phyloP scores from a whole-genome alignment of 345 rosid genomes.

The Kandelia obovata region DNA sequence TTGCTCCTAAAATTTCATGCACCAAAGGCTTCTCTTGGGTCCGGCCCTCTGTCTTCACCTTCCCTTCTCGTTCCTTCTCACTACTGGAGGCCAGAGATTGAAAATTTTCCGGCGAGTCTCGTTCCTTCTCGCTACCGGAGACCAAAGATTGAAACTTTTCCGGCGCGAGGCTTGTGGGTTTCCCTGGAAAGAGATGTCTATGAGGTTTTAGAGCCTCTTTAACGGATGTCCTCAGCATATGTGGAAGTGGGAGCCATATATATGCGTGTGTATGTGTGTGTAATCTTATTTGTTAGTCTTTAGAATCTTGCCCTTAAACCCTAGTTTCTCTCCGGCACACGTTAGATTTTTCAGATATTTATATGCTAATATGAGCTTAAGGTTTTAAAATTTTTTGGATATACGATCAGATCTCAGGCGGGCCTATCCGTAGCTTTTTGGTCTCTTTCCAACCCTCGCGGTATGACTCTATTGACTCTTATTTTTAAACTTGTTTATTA shows the following conservation, averaged over 20 bases:
- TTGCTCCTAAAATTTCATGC: neutral
- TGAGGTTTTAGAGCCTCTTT: constrained; percentile 6
- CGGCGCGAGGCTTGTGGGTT: neutral
- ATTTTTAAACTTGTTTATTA: no score
- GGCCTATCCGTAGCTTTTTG: neutral
- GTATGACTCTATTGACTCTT: no score
- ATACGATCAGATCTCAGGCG: neutral
- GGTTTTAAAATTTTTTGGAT: neutral
- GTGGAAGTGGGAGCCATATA: neutral
- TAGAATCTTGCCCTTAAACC: constrained; percentile 22
- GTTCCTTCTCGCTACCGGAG: neutral
- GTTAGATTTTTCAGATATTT: constrained; percentile 1
- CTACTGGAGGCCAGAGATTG: neutral
- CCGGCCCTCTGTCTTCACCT: neutral
- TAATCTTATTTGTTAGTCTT: no score
- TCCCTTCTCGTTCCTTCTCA: neutral
- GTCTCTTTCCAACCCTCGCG: neutral
- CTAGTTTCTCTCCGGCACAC: constrained; percentile 18
- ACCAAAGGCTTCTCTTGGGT: neutral
- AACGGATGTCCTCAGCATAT: constrained; percentile 3
- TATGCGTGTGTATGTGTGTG: neutral
- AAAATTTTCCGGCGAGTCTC: neutral
- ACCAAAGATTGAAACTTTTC: constrained; percentile 3
- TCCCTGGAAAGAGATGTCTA: neutral
- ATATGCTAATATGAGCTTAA: constrained; percentile 22